Conservation (phyloP, 148 eudicot species). For the Gaultheria prostrata region DNA sequence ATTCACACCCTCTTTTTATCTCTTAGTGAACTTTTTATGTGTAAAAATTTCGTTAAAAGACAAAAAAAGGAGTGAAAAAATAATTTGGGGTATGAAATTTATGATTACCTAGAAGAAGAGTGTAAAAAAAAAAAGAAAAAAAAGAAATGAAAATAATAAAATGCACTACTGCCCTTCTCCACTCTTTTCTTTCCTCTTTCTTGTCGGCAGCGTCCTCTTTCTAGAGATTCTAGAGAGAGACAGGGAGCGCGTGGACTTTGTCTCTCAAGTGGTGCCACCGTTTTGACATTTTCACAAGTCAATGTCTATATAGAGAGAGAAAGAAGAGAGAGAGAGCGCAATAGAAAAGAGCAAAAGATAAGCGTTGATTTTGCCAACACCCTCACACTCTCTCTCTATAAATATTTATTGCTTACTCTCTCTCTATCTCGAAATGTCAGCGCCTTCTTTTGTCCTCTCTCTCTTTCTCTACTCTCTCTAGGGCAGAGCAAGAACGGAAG, state of each 20-base stretch:
- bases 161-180: neutral
- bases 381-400: conserved; percentile 9
- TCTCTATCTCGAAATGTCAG: neutral
- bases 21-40: no score
- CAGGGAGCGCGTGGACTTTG: conserved; percentile 31
- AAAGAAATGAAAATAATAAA: neutral
- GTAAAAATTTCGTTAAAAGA: no score
- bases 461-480: conserved; percentile 16
- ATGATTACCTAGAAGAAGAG: no score
- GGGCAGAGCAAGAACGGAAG: neutral
- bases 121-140: neutral
- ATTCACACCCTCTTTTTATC: no score
- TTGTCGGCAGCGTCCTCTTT: no score
- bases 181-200: neutral
- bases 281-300: conserved; percentile 34
- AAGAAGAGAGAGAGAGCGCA: neutral
- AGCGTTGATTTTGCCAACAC: neutral
- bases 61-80: no score
- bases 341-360: neutral
- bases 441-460: conserved; percentile 6
- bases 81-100: no score
- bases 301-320: conserved; percentile 11
- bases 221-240: neutral
- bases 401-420: neutral
- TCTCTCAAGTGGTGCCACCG: neutral